A percentile compares a stretch with the other conserved stretches of the same genome.
Conservation (phyloP, 2,329 filamentous ascomycete genomes). For the Cladophialophora exuberans region DNA sequence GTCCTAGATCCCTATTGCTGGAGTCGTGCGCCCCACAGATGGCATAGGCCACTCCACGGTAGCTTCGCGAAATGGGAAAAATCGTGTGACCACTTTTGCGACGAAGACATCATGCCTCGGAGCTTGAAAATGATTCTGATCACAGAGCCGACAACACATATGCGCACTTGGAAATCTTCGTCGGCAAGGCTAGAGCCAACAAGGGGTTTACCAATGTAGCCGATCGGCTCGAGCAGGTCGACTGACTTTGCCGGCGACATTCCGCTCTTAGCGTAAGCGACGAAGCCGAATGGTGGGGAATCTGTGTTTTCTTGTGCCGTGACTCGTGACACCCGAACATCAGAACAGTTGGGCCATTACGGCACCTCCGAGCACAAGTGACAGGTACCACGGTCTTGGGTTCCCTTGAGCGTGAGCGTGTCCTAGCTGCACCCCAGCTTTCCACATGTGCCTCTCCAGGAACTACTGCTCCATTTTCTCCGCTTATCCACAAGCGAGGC, state of each 20-base stretch:
- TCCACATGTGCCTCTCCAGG: slow-evolving; percentile 1
- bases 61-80: no score
- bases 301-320: slow-evolving; percentile 1
- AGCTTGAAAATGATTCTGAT: no score
- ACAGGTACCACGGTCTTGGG: background rate
- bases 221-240: background rate
- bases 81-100: no score
- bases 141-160: background rate
- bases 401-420: background rate
- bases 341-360: background rate
- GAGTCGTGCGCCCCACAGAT: no score
- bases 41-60: no score
- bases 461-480: no score
- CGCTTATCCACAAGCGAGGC: background rate
- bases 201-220: background rate
- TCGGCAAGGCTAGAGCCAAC: background rate
- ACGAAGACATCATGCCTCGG: no score
- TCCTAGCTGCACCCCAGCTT: slow-evolving; percentile 4
- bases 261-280: slow-evolving; percentile 7
- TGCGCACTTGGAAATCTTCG: background rate
- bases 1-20: no score
- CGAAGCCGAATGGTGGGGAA: slow-evolving; percentile 1
- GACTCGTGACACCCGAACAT: no score
- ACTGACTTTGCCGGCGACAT: background rate
- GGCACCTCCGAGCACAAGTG: background rate